A percentile compares a stretch with the other conserved stretches of the same genome.
Evolutionary conservation across 140 eudicot species (phyloP).

Genomic region (Flaveria floridana): DNA sequence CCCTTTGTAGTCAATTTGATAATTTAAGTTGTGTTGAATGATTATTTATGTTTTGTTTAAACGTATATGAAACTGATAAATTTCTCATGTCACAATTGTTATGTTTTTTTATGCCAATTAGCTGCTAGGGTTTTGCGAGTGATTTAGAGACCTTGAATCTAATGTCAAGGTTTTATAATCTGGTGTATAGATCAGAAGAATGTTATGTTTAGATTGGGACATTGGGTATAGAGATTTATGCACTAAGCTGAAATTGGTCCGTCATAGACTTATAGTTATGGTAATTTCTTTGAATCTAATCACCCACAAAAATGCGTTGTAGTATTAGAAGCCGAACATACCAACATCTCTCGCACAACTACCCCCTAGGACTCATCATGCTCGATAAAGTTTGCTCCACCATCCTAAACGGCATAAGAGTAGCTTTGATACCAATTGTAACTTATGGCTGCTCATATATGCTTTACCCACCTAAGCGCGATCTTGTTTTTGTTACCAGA

Average conservation of each 20-base stretch:
- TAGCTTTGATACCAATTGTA: no score
- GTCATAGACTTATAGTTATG: not conserved
- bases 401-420: no score
- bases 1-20: not conserved
- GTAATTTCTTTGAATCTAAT: not conserved
- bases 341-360: no score
- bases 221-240: conserved; percentile 19
- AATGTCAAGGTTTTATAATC: not conserved
- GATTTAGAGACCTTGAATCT: not conserved
- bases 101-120: not conserved
- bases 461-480: no score
- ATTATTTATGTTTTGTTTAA: not conserved
- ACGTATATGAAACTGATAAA: not conserved
- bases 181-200: conserved; percentile 17
- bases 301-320: not conserved
- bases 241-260: not conserved
- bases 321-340: not conserved
- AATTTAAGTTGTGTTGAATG: not conserved
- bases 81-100: not conserved
- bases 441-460: no score
- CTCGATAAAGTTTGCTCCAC: no score
- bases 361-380: no score
- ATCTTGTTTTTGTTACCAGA: no score
- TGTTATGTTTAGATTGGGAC: conserved; percentile 16
- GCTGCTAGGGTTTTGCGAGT: conserved; percentile 14